Base-by-base conservation (phyloP, 345 rosid species). In the Aquilaria yunnanensis region DNA sequence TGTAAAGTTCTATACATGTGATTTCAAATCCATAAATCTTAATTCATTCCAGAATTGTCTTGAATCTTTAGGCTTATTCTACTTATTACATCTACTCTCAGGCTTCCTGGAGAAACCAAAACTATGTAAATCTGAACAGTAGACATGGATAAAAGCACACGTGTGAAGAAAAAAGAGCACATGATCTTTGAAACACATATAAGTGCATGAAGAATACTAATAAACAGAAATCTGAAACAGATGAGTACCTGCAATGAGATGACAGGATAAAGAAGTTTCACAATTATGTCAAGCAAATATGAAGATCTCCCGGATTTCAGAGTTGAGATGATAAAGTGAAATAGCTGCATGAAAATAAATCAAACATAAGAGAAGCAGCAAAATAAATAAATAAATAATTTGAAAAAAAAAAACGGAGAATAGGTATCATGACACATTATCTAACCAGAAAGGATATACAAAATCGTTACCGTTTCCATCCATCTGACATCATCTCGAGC, bases 221-320 rank as follows among this genome's bases (percentile, higher is more conserved):
- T 37, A 37, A 37, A 37, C 4, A 37, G 43, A 3, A 37, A 37
- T 7, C 23, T 23, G 7, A 37, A 37, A 3, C 43, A 37, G 7
- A 37, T 3, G 43, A 37, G 57, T 88, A 94, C 97, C 97, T 85
- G 97, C 78, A 94, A 79, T 50, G 97, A 82, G 72, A 94, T 81
- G 60, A 90, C 83, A 33, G 99, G 99, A 75, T 86, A 81, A 60
- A 94, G 85, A 64, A 90, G 79, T 70, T 76, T 84, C 56, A 81
- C 95, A 54, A 94, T 72, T 65, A 88, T 80, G 73, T 94, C 96
- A 61, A 85, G 82, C 77, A 90, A 73, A 80, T 72, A 90, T 33
- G 99, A 81, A 63, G 99, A 86, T 78, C 99, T 85, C 74, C 96
- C 99, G 29, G 99, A 88, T 81, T 90, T 94, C 81, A 88, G 70